Percentiles rank a stretch among this genome's conserved stretches.
Conservation (phyloP, 139 green algal species). For the Diplosphaera chodatii region DNA sequence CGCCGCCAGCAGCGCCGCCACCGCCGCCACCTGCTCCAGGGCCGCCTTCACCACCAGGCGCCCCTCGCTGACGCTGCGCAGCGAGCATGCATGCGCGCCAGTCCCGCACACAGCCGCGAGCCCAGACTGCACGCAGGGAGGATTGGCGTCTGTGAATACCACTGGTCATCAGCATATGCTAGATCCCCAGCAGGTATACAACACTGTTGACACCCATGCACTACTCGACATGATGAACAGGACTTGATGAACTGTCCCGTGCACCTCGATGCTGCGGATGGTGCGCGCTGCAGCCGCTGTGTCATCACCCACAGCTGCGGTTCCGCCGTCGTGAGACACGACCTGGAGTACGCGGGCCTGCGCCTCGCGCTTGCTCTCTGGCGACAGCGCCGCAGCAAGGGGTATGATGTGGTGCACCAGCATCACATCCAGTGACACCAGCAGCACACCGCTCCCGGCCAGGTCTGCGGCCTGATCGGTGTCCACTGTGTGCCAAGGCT, state of each 20-base stretch:
- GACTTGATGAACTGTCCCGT: not conserved
- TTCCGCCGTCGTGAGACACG: not conserved
- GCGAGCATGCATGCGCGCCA: no score
- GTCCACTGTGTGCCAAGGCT: not conserved
- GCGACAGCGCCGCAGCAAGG: not conserved
- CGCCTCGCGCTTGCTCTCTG: not conserved
- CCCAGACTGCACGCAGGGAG: not conserved
- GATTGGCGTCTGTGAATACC: not conserved
- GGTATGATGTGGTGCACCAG: not conserved
- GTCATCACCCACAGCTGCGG: not conserved
- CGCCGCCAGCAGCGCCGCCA: constrained; percentile 13
- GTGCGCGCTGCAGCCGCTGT: not conserved
- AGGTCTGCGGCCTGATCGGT: not conserved
- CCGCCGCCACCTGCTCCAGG: not conserved
- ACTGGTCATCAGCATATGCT: no score
- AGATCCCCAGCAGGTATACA: no score
- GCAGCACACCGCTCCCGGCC: no score
- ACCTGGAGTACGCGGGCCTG: not conserved
- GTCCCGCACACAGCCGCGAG: not conserved
- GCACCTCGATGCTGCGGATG: not conserved
- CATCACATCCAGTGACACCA: not conserved
- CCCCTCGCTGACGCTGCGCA: not conserved
- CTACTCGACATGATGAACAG: no score
- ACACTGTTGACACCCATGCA: no score
- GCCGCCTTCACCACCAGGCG: not conserved